Base-by-base conservation (phyloP, 2,329 filamentous ascomycete genomes). In the Epichloe hybrida region DNA sequence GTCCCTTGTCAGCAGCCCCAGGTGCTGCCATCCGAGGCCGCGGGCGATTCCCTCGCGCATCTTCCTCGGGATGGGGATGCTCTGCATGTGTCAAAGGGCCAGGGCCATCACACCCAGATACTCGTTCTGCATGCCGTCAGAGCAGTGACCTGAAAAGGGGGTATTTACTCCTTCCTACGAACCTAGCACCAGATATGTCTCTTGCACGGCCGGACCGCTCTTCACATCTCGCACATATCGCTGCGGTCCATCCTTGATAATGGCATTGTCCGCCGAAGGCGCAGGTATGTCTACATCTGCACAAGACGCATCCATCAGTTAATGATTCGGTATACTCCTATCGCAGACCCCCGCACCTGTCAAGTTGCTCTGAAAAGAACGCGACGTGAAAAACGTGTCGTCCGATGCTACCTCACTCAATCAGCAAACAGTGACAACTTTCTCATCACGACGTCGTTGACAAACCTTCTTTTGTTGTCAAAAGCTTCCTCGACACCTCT, bases 231-330 rank as follows among this genome's bases (percentile, higher is more conserved):
- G 36, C 9, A 50, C 50, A 9, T 38, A 23, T 17, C 50, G 35
- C 23, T 36, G 42, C n/a, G 51, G 51, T 7, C 51, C 51, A 4
- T 50, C 38, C 39, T 42, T 46, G 31, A 52, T 47, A 8, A 50
- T 23, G 20, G 44, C 43, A 20, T 43, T 35, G 21, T 50, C 43
- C 6, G 1, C 23, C 4, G 37, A 17, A 5, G 34, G 4, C 15
- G 23, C 8, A 17, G 51, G 21, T 5, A 23, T 5, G 1, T 23
- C 21, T 4, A 20, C 11, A 23, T 44, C 34, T 43, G 1, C 27
- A 27, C 27, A 8, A 27, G 27, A 27, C 27, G 3, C 27, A 27
- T 8, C 27, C 27, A 27, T 27, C 27, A 27, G 27, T 8, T 23
- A 27, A 27, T 27, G 23, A 27, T 7, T 27, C 7, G 7, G 23